Evolutionary conservation across 1,284 basidiomycete species (phyloP).

Genomic region (Thelephora terrestris): DNA sequence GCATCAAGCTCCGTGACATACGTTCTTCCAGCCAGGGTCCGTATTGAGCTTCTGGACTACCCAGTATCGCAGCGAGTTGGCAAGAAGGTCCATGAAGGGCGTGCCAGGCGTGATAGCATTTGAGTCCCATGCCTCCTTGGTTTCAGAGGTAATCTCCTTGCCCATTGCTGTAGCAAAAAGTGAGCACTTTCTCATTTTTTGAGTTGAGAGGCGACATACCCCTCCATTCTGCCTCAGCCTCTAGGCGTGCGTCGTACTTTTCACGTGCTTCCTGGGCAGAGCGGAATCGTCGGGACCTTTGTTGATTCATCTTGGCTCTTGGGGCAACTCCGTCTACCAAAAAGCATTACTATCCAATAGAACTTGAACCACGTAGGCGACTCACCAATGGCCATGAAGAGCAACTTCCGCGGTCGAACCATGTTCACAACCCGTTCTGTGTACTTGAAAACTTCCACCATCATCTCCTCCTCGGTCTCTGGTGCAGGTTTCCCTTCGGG

Average conservation of each 20-base stretch:
- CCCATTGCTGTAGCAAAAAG: constrained; percentile 63
- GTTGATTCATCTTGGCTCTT: constrained; percentile 99
- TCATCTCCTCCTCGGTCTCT: constrained; percentile 98
- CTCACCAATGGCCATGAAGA: constrained; percentile 97
- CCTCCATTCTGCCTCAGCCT: constrained; percentile 82
- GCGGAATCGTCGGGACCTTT: constrained; percentile 92
- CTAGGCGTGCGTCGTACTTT: constrained; percentile 79
- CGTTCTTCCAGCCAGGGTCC: constrained; percentile 93
- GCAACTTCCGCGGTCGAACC: constrained; percentile 87
- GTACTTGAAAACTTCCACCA: constrained; percentile 95
- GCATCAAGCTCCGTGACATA: constrained; percentile 26
- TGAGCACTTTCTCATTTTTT: constrained; percentile 1
- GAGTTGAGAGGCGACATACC: constrained; percentile 29
- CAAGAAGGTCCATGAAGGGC: constrained; percentile 95
- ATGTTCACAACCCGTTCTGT: constrained; percentile 97
- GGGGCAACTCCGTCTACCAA: constrained; percentile 88
- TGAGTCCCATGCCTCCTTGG: constrained; percentile 87
- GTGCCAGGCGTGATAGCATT: constrained; percentile 99
- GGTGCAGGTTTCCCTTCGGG: constrained; percentile 96
- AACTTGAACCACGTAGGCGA: constrained; percentile 8
- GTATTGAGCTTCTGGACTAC: constrained; percentile 91
- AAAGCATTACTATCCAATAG: constrained; percentile 3
- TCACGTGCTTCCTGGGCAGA: constrained; percentile 92
- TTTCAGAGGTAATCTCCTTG: constrained; percentile 77
- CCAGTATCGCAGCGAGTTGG: constrained; percentile 90